Evolutionary conservation across 805 yeast species (phyloP).

Genomic region (Candida khao-thaluensis): DNA sequence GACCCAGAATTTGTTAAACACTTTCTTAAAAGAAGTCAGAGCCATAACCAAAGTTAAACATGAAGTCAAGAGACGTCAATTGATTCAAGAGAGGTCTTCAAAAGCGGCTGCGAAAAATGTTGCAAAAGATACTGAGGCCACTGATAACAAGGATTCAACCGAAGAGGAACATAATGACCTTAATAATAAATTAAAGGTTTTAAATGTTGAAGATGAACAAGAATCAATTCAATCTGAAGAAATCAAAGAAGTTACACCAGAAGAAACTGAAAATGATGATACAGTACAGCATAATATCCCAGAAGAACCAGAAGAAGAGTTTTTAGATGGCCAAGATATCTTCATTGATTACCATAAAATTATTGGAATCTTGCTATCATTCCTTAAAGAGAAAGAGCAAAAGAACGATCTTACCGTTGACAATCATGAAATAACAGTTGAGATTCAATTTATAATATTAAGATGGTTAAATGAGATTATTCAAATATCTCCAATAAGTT

Average conservation of each 20-base stretch:
- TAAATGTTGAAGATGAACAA: conserved; percentile 10
- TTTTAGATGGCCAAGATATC: conserved; percentile 64
- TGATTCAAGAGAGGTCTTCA: conserved; percentile 17
- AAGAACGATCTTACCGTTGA: conserved; percentile 32
- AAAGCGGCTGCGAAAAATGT: background rate
- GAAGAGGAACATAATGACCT: conserved; percentile 1
- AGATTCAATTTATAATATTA: conserved; percentile 75
- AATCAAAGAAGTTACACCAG: conserved; percentile 12
- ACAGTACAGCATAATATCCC: conserved; percentile 1
- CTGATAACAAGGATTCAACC: background rate
- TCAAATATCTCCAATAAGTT: conserved; percentile 70
- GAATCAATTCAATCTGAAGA: conserved; percentile 11
- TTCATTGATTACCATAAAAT: conserved; percentile 76
- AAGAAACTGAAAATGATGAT: conserved; percentile 12
- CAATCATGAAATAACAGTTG: conserved; percentile 40
- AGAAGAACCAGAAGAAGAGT: conserved; percentile 36
- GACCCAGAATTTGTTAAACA: conserved; percentile 73
- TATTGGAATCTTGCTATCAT: conserved; percentile 77
- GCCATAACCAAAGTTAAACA: conserved; percentile 69
- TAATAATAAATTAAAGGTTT: background rate
- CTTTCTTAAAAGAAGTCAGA: conserved; percentile 75
- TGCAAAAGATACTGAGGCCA: conserved; percentile 1
- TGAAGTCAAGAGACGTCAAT: conserved; percentile 37
- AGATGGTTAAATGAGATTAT: conserved; percentile 80
- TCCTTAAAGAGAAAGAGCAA: conserved; percentile 48